phyloP scores from a whole-genome alignment of 768 basidiomycete genomes.

The Leccinum imitatum region DNA sequence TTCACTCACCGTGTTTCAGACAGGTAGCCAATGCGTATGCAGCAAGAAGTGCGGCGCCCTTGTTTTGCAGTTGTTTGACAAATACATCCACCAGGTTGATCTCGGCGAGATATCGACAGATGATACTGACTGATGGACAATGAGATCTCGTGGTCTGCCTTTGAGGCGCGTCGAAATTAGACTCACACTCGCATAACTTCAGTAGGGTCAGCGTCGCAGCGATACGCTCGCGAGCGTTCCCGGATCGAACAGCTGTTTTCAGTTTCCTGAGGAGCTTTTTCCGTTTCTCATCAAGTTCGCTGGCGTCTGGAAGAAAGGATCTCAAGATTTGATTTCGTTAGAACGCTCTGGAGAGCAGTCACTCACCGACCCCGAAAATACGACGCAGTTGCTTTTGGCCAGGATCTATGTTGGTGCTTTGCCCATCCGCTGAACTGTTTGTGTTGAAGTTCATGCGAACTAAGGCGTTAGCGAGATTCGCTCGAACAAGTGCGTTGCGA shows the following conservation, averaged over 20 bases:
- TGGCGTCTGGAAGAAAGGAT: constrained; percentile 4
- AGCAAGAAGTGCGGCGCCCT: constrained; percentile 20
- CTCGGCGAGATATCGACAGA: constrained; percentile 13
- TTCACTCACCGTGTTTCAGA: constrained; percentile 16
- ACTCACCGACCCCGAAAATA: constrained; percentile 24
- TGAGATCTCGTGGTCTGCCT: background rate
- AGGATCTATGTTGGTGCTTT: background rate
- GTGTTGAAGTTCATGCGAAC: constrained; percentile 3
- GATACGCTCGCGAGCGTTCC: constrained; percentile 16
- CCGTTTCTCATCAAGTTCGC: constrained; percentile 1
- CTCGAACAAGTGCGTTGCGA: constrained; percentile 10
- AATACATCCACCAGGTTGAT: constrained; percentile 6
- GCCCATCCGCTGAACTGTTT: background rate
- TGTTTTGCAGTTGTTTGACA: constrained; percentile 20
- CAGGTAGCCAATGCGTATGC: constrained; percentile 23
- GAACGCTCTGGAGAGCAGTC: background rate
- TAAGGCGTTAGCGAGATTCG: constrained; percentile 21
- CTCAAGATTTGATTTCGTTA: background rate
- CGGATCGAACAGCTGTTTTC: background rate
- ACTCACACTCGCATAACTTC: constrained; percentile 23
- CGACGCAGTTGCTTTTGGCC: constrained; percentile 1
- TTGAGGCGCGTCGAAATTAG: background rate
- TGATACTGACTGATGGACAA: constrained; percentile 2
- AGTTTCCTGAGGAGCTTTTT: constrained; percentile 15
- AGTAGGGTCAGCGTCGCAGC: constrained; percentile 26